phyloP scores from a whole-genome alignment of 768 basidiomycete species.

The Russula dissimulans region DNA sequence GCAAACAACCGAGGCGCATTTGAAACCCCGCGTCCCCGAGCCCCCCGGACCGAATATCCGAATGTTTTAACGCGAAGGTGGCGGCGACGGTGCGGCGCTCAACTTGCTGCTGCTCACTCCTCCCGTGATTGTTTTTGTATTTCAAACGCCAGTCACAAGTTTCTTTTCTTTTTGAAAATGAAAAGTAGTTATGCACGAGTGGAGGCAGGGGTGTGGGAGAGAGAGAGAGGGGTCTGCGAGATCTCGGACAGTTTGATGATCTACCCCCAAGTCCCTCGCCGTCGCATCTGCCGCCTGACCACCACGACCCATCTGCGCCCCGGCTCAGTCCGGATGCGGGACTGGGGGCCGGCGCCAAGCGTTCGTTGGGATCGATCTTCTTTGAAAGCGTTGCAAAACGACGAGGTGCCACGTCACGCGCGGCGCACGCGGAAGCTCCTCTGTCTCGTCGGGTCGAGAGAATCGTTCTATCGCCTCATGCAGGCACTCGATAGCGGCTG shows the following conservation, averaged over 20 bases:
- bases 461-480: not conserved
- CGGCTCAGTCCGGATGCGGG: not conserved
- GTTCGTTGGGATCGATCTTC: not conserved
- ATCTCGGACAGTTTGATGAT: not conserved
- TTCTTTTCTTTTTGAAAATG: too few species aligned
- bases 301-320: not conserved
- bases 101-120: too few species aligned
- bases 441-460: not conserved
- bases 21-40: not conserved
- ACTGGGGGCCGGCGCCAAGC: too few species aligned
- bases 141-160: too few species aligned
- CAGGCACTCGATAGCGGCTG: not conserved
- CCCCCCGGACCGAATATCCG: not conserved
- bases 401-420: slow-evolving; percentile 9
- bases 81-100: too few species aligned
- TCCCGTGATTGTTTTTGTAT: too few species aligned
- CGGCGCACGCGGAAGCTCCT: not conserved
- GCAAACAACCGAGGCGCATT: not conserved
- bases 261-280: too few species aligned
- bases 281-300: not conserved
- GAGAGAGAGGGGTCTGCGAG: not conserved
- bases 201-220: too few species aligned
- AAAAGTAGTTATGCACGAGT: too few species aligned
- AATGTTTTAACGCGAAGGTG: not conserved
- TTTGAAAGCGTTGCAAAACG: not conserved